These are phyloP conservation scores for Cercophora sp. DNA, from an alignment of 495 filamentous ascomycete species.

Conservation along the genomic window DNA sequence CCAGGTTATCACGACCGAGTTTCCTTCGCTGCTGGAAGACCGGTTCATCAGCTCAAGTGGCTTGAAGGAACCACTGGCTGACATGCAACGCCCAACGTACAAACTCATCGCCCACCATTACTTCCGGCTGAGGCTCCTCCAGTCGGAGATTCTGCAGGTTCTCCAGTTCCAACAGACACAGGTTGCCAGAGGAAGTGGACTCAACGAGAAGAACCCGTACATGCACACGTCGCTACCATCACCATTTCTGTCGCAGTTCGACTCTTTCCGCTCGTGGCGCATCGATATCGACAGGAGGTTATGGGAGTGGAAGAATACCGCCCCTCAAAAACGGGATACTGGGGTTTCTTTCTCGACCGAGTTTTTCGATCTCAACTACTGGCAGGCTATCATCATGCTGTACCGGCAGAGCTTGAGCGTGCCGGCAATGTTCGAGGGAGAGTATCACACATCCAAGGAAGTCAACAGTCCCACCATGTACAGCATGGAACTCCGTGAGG, in stretches of 20 bases:
- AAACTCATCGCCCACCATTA: conserved; percentile 90
- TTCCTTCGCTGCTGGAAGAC: conserved; percentile 84
- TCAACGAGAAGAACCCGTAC: conserved; percentile 60
- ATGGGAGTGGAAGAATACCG: conserved; percentile 80
- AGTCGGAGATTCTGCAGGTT: conserved; percentile 94
- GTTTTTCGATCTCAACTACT: conserved; percentile 92
- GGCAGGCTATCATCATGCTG: conserved; percentile 96
- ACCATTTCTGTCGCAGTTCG: conserved; percentile 78
- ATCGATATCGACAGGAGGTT: conserved; percentile 80
- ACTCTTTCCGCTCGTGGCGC: conserved; percentile 83
- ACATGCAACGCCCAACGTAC: conserved; percentile 61
- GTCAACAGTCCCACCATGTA: conserved; percentile 45
- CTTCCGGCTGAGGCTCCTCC: conserved; percentile 82
- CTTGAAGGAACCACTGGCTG: conserved; percentile 53
- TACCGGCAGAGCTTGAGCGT: conserved; percentile 88
- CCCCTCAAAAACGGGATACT: conserved; percentile 70
- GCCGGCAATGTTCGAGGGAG: conserved; percentile 76
- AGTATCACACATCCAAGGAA: conserved; percentile 63
- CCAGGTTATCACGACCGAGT: conserved; percentile 90
- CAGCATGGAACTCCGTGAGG: conserved; percentile 60
- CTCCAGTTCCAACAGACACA: conserved; percentile 84
- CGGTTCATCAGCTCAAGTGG: conserved; percentile 78
- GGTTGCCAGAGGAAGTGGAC: conserved; percentile 51
- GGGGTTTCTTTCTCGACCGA: conserved; percentile 83
- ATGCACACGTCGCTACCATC: conserved; percentile 77